Percentiles rank a stretch among this genome's conserved stretches.
These are phyloP conservation scores for Kalmusia sp. DNA, from an alignment of 2,329 filamentous ascomycete species.

Conservation along the genomic window DNA sequence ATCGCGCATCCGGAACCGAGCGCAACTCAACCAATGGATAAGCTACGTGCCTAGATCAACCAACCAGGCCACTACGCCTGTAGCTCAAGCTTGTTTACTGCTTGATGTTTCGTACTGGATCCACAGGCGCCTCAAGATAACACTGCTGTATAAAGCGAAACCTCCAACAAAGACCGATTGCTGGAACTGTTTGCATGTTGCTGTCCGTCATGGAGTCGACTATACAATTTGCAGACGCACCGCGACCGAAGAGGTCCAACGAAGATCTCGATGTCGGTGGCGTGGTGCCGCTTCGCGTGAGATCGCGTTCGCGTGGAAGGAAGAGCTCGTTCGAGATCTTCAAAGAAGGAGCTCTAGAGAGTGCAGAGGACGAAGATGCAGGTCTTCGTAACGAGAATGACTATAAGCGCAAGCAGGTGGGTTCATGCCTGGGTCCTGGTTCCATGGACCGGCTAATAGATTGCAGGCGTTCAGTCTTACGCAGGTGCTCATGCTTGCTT, in stretches of 20 bases:
- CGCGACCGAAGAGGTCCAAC: conserved; percentile 16
- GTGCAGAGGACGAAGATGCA: conserved; percentile 40
- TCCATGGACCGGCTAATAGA: conserved; percentile 16
- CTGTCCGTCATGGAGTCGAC: conserved; percentile 28
- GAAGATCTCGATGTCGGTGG: conserved; percentile 24
- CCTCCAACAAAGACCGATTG: conserved; percentile 8
- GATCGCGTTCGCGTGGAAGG: conserved; percentile 24
- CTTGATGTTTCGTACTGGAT: conserved; percentile 25
- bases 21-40: conserved; percentile 25
- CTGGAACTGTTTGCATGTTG: neutral
- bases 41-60: conserved; percentile 19
- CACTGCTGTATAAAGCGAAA: conserved; percentile 16
- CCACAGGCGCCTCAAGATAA: conserved; percentile 17
- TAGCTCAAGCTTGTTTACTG: conserved; percentile 25
- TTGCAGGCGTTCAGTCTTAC: conserved; percentile 34
- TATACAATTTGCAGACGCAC: conserved; percentile 28
- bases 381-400: conserved; percentile 38
- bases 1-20: conserved; percentile 16
- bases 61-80: conserved; percentile 23
- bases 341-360: conserved; percentile 57
- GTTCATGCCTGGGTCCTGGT: neutral
- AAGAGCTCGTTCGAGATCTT: conserved; percentile 67
- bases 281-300: conserved; percentile 30
- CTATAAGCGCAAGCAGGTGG: conserved; percentile 40
- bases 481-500: conserved; percentile 52